Percentiles rank a stretch among this genome's conserved stretches.
Conservation (phyloP, 306 rosid species). For the Quercus agrifolia region DNA sequence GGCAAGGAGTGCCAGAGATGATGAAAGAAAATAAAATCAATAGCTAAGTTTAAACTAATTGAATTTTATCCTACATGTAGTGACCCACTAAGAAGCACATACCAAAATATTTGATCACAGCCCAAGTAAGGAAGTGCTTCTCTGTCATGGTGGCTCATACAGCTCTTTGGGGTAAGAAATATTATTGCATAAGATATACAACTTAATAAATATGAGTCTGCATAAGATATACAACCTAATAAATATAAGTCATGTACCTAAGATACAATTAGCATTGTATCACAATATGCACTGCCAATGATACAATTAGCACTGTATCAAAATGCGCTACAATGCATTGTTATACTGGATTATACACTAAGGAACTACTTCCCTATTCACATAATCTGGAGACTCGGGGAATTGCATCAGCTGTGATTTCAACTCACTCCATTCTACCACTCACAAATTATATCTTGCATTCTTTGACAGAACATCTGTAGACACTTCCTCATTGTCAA, state of each 20-base stretch:
- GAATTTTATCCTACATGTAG: too few species aligned
- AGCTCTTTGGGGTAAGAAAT: not conserved
- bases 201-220: not conserved
- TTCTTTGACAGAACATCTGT: slow-evolving; percentile 68
- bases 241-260: not conserved
- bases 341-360: not conserved
- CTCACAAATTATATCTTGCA: slow-evolving; percentile 65
- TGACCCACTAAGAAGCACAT: too few species aligned
- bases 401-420: slow-evolving; percentile 31
- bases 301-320: not conserved
- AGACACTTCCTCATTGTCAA: slow-evolving; percentile 65
- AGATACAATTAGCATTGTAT: not conserved
- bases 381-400: slow-evolving; percentile 20
- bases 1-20: too few species aligned
- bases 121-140: too few species aligned
- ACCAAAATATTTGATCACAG: too few species aligned
- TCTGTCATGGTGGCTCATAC: too few species aligned
- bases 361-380: slow-evolving; percentile 20
- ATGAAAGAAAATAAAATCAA: too few species aligned
- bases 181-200: not conserved
- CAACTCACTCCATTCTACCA: slow-evolving; percentile 43
- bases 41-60: too few species aligned
- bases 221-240: not conserved
- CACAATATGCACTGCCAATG: not conserved
- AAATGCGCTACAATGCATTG: too few species aligned